Base-by-base conservation (phyloP, 257 asterid genomes). In the Cinchona pubescens region DNA sequence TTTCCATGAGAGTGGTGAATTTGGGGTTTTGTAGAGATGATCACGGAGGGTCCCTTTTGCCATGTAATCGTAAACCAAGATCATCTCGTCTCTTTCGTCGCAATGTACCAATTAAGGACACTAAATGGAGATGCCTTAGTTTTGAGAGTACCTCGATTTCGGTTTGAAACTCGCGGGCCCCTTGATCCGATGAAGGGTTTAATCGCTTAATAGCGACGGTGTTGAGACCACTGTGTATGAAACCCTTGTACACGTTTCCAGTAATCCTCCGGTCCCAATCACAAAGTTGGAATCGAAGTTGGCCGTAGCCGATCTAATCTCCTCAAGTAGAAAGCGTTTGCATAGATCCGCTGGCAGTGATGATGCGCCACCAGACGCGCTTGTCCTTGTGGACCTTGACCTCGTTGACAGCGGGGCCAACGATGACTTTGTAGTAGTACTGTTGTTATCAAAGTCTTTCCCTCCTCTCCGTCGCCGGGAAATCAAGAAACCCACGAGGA, bases 31-130 rank as follows among this genome's bases (percentile, higher is more conserved):
- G 82, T 85, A 85, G 59, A 88, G 87, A 59, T 85, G 96, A 72
- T 81, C 86, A 1, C 87, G 90, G 0, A 88, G 69, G 0, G 92
- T 88, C 35, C 96, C 97, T 27, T 80, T 82, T 1, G 86, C 53
- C 93, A 89, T 88, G 87, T 88, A 86, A 23, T 91, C 97, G 51
- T 91, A 91, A 27, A 91, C 90, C 55, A 91, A 65, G 73, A 91
- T 88, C 97, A 89, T 91, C 78, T 91, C 95, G 0, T 81, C 83
- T 0, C 71, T 69, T n/a, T 86, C 88, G 40, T 85, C 88, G 43
- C 89, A 88, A 62, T 91, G 88, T n/a, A 34, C 97, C 95, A 48
- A 91, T 88, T 30, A 91, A 77, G 1, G 95, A 85, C 2, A 91
- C 97, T 14, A 91, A 46, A 75, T 91, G 93, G 15, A 79, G 48